Evolutionary conservation across 2,329 filamentous ascomycete species (phyloP), one percentile per base, ranked within the genome.

Genomic region (Biscogniauxia mediterranea): DNA sequence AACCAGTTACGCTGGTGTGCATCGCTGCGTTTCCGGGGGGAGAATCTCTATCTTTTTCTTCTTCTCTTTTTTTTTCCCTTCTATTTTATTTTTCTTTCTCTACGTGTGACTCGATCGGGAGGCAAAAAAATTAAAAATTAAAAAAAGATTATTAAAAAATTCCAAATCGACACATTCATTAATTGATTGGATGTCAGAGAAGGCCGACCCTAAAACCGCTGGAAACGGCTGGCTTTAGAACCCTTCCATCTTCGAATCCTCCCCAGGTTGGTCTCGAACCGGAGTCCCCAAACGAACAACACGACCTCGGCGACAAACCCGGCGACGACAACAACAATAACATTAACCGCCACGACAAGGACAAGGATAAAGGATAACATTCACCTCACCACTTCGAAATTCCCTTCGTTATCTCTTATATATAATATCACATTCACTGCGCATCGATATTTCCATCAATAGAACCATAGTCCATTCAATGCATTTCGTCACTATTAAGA

Each of bases 401-500:
- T 28, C 52, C 25, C 55, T 19, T 57, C 50, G 52, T 57, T 57
- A 32, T 56, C 61, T 54, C 52, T 61, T 56, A 19, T 53, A 56
- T 64, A 63, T 61, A 64, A 52, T 52, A 21, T 23, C 46, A 21
- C 32, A 17, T 50, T 23, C 21, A 8, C 20, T 28, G n/a, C 17
- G 51, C 28, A 42, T 52, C 26, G 23, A n/a, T 19, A 57, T 63
- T 52, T 59, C 54, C 38, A 26, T 23, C 23, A 23, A 23, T 55
- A 57, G 54, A 55, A 26, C 55, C 49, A 56, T 49, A 46, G n/a
- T 25, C 58, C 53, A 57, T 56, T 66, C 65, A 61, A 69, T 68
- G 66, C 64, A 64, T 69, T 66, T 61, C 63, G 62, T 66, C 61
- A 57, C 62, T 32, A 60, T 66, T 61, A 62, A 66, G 63, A 62